These are phyloP conservation scores for Neocallimastix lanati DNA, from an alignment of 192 early-diverging fungal genomes.

Conservation along the genomic window DNA sequence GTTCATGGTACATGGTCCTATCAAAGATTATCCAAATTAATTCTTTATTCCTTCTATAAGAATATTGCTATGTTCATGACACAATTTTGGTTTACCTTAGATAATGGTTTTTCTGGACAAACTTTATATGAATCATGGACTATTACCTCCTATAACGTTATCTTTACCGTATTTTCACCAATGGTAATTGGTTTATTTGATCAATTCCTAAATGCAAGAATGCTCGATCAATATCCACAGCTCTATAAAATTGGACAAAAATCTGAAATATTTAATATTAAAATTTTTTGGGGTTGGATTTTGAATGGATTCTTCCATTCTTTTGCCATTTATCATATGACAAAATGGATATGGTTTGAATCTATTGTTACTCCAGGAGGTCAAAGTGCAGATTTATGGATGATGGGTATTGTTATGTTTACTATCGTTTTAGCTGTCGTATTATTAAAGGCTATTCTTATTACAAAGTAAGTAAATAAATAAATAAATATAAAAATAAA, in stretches of 20 bases:
- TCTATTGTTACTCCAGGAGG: conserved; percentile 55
- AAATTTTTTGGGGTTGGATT: conserved; percentile 82
- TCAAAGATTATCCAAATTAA: conserved; percentile 82
- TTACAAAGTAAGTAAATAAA: conserved; percentile 69
- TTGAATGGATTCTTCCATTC: conserved; percentile 87
- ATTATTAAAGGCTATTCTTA: conserved; percentile 75
- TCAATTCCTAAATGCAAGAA: conserved; percentile 77
- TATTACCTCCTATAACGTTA: conserved; percentile 81
- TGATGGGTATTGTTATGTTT: conserved; percentile 75
- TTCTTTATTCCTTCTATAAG: conserved; percentile 97
- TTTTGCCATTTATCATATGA: conserved; percentile 54
- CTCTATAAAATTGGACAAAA: conserved; percentile 55
- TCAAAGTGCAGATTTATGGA: conserved; percentile 65
- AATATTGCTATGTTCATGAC: conserved; percentile 96
- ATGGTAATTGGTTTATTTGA: conserved; percentile 96
- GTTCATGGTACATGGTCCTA: conserved; percentile 98
- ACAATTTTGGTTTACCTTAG: conserved; percentile 86
- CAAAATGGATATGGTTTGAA: conserved; percentile 41
- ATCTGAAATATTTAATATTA: conserved; percentile 54
- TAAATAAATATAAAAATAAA: too few species aligned
- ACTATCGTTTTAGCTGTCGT: conserved; percentile 76
- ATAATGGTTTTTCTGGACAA: conserved; percentile 87
- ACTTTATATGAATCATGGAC: conserved; percentile 98
- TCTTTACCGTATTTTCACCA: conserved; percentile 86
- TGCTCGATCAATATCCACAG: conserved; percentile 92